Base-by-base conservation (phyloP, 495 filamentous ascomycete species). In the Lasiosphaeria ovina region DNA sequence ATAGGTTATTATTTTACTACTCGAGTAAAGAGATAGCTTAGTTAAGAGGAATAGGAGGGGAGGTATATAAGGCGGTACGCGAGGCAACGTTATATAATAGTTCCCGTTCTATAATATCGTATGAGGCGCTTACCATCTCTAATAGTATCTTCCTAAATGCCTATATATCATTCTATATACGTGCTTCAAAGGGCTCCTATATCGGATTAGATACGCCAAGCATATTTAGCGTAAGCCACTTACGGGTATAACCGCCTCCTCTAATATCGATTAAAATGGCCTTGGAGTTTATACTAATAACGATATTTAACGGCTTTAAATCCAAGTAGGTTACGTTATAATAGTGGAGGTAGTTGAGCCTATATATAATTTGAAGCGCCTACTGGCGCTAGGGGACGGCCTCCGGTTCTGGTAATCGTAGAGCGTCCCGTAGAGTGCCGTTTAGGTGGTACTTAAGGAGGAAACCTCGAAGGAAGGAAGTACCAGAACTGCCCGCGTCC, bases 281-380 rank as follows among this genome's bases (percentile, higher is more conserved):
- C 58, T 70, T 67, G 32, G 61, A 63, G 34, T 63, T 58, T 35
- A 31, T 24, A 35, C 70, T 69, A 24, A 74, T 24, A 40, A 76
- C 69, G 45, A 74, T 57, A 57, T 74, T 76, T 42, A 64, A 66
- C 45, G 70, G 66, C 64, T 74, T 74, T n/a, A 74, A 34, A 62
- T 76, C 72, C 64, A 73, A 67, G 49, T 72, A 69, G n/a, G 71
- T 68, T 62, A 67, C 62, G 32, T 55, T 54, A n/a, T 61, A 58
- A 34, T 53, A n/a, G 51, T 76, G 69, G 47, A 74, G 53, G 42
- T 49, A 24, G 34, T 53, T 38, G 17, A 76, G 52, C 6, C 64
- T 63, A 34, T 49, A 61, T 16, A 61, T 62, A 40, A 75, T 75
- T 65, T 76, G 68, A 16, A 71, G 10, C 44, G 66, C 60, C 66